A percentile compares a stretch with the other conserved stretches of the same genome.
Conservation (phyloP, 768 basidiomycete species). For the Mycena floridula region DNA sequence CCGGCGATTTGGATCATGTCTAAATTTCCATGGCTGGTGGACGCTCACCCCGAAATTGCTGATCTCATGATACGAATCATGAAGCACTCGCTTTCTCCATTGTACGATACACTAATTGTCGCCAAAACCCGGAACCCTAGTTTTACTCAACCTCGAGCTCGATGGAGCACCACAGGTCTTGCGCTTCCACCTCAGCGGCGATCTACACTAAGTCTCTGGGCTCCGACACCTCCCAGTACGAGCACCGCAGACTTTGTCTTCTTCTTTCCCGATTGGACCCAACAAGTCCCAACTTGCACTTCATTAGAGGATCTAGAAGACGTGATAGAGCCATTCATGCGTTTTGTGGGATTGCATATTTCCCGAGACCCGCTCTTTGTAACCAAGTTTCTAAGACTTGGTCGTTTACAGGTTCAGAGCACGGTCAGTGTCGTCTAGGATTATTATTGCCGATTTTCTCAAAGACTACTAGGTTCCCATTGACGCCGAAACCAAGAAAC, state of each 20-base stretch:
- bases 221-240: slow-evolving; percentile 79
- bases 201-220: slow-evolving; percentile 62
- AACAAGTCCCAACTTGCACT: slow-evolving; percentile 60
- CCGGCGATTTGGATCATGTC: slow-evolving; percentile 75
- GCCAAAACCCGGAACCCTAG: slow-evolving; percentile 56
- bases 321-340: slow-evolving; percentile 75
- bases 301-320: slow-evolving; percentile 64
- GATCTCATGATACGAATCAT: slow-evolving; percentile 80
- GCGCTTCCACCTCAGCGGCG: slow-evolving; percentile 51
- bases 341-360: slow-evolving; percentile 74
- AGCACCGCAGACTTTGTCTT: slow-evolving; percentile 73
- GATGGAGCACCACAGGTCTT: slow-evolving; percentile 56
- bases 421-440: slow-evolving; percentile 31
- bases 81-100: slow-evolving; percentile 57
- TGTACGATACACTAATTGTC: slow-evolving; percentile 53
- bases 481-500: slow-evolving; percentile 59
- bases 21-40: slow-evolving; percentile 80
- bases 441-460: not conserved
- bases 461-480: slow-evolving; percentile 30
- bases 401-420: slow-evolving; percentile 53
- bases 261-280: slow-evolving; percentile 85
- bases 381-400: slow-evolving; percentile 76
- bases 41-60: slow-evolving; percentile 76
- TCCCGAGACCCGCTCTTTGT: slow-evolving; percentile 74
- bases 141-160: slow-evolving; percentile 56